Base-by-base conservation (phyloP, 1,284 basidiomycete genomes). In the Malassezia japonica region DNA sequence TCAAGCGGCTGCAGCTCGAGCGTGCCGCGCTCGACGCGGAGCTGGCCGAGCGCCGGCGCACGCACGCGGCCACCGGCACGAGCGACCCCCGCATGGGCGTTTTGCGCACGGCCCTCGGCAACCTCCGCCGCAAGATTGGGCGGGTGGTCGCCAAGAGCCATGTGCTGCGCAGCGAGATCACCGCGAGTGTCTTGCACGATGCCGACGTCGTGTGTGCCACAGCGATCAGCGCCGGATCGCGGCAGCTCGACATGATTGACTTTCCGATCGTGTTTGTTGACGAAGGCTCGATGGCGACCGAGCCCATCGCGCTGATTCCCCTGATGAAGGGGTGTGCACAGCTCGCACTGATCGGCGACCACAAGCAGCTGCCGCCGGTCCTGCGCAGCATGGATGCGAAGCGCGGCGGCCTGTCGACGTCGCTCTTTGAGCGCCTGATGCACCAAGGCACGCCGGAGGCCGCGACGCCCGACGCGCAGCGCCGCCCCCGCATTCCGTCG, bases 221-320 rank as follows among this genome's bases (percentile, higher is more conserved):
- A 2, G 67, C 73, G 6, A 56, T 70, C 39, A 59, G 62, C 4
- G 56, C 55, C 3, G 48, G 51, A 21, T 67, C 60, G 23, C 41
- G 45, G 3, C 50, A 62, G 38, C 57, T 63, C 10, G 50, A 50
- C 16, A 78, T 81, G 15, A 79, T 83, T 36, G 90, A 95, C 67
- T 91, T 94, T 66, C 91, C 90, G 1, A 80, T 94, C 28, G 88
- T 95, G 6, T 90, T 94, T 67, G 75, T 95, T 24, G 90, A 95
- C 71, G 91, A 95, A 74, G 90, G 88, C 1, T 87, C 85, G 8
- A 94, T 92, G 87, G 89, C 87, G 10, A 92, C 88, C 1, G 90
- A 95, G 74, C 87, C 89, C 1, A 47, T 65, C 40, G 67, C 58
- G 47, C 51, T 67, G 41, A 57, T 55, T 46, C 48, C 64, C 84